Conservation (phyloP, 352 stramenopile genomes). For the Globisporangium nagaii region DNA sequence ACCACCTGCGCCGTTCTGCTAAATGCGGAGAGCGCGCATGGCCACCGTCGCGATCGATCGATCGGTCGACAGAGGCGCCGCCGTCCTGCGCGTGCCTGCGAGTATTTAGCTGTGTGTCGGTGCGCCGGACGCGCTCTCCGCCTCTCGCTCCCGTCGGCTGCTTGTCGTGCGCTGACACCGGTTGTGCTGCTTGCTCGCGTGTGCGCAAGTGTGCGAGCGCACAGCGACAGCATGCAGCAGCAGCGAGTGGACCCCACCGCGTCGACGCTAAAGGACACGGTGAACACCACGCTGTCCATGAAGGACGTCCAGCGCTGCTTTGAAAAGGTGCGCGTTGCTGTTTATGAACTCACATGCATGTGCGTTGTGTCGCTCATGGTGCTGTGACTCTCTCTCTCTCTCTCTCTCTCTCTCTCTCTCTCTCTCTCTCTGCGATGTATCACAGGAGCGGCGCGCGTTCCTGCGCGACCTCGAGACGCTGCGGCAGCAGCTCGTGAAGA, state of each 20-base stretch:
- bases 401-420: too few species aligned
- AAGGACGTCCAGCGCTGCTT: conserved; percentile 74
- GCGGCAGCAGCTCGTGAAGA: conserved; percentile 70
- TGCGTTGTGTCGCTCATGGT: too few species aligned
- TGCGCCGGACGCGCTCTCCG: background rate
- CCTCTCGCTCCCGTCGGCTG: background rate
- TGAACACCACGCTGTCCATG: conserved; percentile 43
- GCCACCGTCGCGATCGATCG: background rate
- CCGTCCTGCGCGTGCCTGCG: background rate
- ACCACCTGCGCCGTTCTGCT: conserved; percentile 3
- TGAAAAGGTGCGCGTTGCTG: conserved; percentile 41
- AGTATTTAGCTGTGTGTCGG: background rate
- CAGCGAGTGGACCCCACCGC: conserved; percentile 10
- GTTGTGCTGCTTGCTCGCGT: too few species aligned
- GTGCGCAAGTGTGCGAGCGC: background rate
- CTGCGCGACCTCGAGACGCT: conserved; percentile 68
- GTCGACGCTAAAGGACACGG: conserved; percentile 1
- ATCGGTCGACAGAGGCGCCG: background rate
- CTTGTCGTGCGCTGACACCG: too few species aligned
- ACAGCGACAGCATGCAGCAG: background rate
- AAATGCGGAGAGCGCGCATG: background rate
- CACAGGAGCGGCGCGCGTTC: conserved; percentile 57
- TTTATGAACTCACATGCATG: background rate
- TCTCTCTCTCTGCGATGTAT: too few species aligned
- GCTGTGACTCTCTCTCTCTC: too few species aligned